These are phyloP conservation scores for Hymenoscyphus repandus DNA, from an alignment of 2,329 filamentous ascomycete species.

Conservation along the genomic window DNA sequence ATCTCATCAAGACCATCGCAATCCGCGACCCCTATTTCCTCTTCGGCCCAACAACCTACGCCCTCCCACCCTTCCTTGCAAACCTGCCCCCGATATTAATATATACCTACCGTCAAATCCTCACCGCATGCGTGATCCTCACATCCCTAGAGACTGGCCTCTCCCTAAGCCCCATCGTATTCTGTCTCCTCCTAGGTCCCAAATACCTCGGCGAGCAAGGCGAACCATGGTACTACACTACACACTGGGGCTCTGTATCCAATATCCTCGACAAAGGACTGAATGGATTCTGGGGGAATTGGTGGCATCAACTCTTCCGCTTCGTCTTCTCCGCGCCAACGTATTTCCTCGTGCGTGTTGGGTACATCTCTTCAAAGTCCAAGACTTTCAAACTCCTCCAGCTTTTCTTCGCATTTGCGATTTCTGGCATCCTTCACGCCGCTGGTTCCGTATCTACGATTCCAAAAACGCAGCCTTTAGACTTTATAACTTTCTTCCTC, in stretches of 20 bases:
- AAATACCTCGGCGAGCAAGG: constrained; percentile 49
- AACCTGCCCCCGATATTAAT: constrained; percentile 41
- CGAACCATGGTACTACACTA: constrained; percentile 56
- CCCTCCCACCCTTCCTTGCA: constrained; percentile 41
- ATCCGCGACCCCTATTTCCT: constrained; percentile 76
- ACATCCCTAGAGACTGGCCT: constrained; percentile 57
- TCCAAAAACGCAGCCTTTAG: constrained; percentile 45
- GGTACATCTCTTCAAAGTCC: constrained; percentile 36
- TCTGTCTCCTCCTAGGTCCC: constrained; percentile 44
- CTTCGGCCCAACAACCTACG: constrained; percentile 40
- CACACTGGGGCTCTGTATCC: constrained; percentile 48
- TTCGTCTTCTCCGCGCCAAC: constrained; percentile 61
- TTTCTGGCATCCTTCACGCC: constrained; percentile 66
- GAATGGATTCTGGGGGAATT: constrained; percentile 75
- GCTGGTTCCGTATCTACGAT: constrained; percentile 63
- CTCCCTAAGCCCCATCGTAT: constrained; percentile 51
- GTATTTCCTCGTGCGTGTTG: constrained; percentile 38
- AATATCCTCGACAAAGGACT: constrained; percentile 65
- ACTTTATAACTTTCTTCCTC: constrained; percentile 64
- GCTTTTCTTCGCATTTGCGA: constrained; percentile 51
- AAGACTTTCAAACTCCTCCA: constrained; percentile 32
- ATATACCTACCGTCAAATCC: constrained; percentile 48
- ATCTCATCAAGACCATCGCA: constrained; percentile 63
- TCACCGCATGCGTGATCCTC: constrained; percentile 53
- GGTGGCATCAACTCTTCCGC: constrained; percentile 91